Conservation (phyloP, 805 yeast species). For the Hanseniaspora hatyaiensis region DNA sequence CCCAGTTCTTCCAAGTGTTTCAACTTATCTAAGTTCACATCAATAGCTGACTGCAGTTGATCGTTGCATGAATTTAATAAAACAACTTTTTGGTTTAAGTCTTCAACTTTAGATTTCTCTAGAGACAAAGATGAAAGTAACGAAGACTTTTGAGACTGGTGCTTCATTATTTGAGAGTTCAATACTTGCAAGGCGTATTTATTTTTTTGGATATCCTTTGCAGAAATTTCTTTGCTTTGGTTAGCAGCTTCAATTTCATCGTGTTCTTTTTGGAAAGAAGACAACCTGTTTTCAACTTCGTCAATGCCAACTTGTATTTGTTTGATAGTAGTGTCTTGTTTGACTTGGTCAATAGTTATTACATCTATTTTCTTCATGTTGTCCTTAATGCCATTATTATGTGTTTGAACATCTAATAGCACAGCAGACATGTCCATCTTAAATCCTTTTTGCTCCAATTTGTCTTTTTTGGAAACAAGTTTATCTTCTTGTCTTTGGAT, state of each 20-base stretch:
- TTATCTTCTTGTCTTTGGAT: constrained; percentile 24
- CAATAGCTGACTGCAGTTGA: constrained; percentile 29
- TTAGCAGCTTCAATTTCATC: constrained; percentile 15
- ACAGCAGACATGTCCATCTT: constrained; percentile 9
- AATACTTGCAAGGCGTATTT: constrained; percentile 27
- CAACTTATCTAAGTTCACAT: constrained; percentile 31
- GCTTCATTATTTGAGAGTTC: constrained; percentile 26
- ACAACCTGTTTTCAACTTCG: constrained; percentile 28
- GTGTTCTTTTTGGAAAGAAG: background rate
- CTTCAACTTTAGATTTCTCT: constrained; percentile 30
- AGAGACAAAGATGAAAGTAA: constrained; percentile 30
- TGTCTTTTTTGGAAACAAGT: constrained; percentile 25
- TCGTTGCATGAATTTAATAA: constrained; percentile 32
- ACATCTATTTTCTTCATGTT: constrained; percentile 33
- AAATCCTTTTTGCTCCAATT: constrained; percentile 12
- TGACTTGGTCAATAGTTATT: constrained; percentile 34
- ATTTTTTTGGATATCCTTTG: constrained; percentile 24
- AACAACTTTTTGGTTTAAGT: constrained; percentile 31
- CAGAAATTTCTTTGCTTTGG: constrained; percentile 24
- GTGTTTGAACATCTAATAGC: constrained; percentile 23
- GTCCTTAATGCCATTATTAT: constrained; percentile 26
- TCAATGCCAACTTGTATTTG: constrained; percentile 26
- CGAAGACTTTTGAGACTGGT: constrained; percentile 28
- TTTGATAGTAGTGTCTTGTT: constrained; percentile 28
- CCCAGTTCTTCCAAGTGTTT: constrained; percentile 33